Conservation (phyloP, 768 basidiomycete genomes). For the Suillus brevipes region DNA sequence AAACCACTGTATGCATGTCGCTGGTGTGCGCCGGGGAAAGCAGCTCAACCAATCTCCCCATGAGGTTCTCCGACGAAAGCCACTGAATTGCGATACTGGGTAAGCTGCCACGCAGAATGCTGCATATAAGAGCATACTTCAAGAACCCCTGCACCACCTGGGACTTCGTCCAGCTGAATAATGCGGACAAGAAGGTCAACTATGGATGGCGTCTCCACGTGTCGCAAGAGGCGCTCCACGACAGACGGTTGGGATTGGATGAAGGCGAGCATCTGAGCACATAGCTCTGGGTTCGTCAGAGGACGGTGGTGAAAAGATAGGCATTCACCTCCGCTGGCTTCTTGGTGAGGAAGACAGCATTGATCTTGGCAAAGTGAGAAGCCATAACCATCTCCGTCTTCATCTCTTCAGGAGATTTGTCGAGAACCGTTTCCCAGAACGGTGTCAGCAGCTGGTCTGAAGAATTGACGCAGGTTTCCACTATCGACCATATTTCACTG, state of each 20-base stretch:
- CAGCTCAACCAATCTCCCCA: slow-evolving; percentile 76
- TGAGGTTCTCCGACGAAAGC: slow-evolving; percentile 82
- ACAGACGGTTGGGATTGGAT: slow-evolving; percentile 81
- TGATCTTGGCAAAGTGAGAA: slow-evolving; percentile 93
- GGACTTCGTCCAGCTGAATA: slow-evolving; percentile 85
- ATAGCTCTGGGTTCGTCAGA: slow-evolving; percentile 17
- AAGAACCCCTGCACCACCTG: slow-evolving; percentile 78
- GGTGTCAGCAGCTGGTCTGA: slow-evolving; percentile 72
- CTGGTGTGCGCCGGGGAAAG: slow-evolving; percentile 76
- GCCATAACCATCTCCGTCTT: slow-evolving; percentile 85
- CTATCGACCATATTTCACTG: slow-evolving; percentile 93
- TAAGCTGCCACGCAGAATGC: slow-evolving; percentile 30
- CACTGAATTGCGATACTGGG: slow-evolving; percentile 56
- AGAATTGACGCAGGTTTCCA: slow-evolving; percentile 81
- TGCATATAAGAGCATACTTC: slow-evolving; percentile 63
- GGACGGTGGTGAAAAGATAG: slow-evolving; percentile 19
- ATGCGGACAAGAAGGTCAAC: slow-evolving; percentile 90
- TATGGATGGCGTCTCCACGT: slow-evolving; percentile 88
- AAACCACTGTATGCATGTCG: slow-evolving; percentile 81
- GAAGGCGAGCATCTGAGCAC: slow-evolving; percentile 83
- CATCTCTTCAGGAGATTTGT: slow-evolving; percentile 81
- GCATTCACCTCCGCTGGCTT: slow-evolving; percentile 81
- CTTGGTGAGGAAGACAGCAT: slow-evolving; percentile 83
- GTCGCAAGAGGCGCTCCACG: slow-evolving; percentile 77
- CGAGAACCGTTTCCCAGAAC: slow-evolving; percentile 90